Conservation (phyloP, 2,329 filamentous ascomycete genomes). For the Diaporthe batatas region DNA sequence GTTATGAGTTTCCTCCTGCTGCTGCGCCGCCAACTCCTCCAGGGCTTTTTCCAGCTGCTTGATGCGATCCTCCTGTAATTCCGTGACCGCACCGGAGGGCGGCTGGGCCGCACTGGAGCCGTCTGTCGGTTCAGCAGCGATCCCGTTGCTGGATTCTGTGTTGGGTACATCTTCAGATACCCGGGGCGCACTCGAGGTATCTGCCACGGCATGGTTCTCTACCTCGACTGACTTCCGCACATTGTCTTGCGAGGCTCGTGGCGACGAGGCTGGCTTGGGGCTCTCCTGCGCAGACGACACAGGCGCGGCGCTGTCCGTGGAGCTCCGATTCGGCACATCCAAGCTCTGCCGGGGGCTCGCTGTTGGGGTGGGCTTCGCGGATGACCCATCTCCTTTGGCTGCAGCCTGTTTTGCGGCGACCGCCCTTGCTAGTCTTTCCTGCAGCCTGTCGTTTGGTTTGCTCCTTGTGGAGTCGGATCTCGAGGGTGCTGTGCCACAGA, state of each 20-base stretch:
- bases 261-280: constrained; percentile 39
- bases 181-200: constrained; percentile 23
- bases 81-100: constrained; percentile 43
- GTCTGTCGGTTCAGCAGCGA: constrained; percentile 14
- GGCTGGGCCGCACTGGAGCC: constrained; percentile 8
- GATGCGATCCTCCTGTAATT: constrained; percentile 57
- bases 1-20: constrained; percentile 85
- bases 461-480: constrained; percentile 71
- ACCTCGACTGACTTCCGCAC: constrained; percentile 41
- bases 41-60: constrained; percentile 53
- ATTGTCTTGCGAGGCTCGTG: constrained; percentile 47
- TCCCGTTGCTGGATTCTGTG: constrained; percentile 22
- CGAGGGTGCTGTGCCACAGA: constrained; percentile 60
- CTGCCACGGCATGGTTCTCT: background rate
- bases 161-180: constrained; percentile 20
- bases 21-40: constrained; percentile 61
- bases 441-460: constrained; percentile 82
- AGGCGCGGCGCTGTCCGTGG: constrained; percentile 48
- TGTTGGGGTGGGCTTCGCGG: constrained; percentile 56
- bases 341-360: constrained; percentile 59
- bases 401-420: constrained; percentile 77
- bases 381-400: constrained; percentile 59
- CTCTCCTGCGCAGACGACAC: constrained; percentile 27
- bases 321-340: constrained; percentile 51
- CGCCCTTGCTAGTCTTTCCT: constrained; percentile 90